phyloP scores from a whole-genome alignment of 768 basidiomycete genomes.

The Trametes punicea region DNA sequence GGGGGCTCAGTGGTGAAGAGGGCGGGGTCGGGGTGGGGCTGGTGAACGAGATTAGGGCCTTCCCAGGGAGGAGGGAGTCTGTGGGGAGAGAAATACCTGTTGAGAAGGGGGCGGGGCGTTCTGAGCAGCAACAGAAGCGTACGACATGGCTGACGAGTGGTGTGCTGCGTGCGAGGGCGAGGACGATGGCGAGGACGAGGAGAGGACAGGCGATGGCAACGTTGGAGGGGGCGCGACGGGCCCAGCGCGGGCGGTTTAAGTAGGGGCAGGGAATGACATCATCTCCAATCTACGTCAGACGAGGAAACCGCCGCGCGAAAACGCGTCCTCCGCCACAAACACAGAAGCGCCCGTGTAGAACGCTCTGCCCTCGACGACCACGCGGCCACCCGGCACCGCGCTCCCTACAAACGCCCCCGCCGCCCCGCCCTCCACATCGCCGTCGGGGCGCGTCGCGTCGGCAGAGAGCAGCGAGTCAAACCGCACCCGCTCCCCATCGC shows the following conservation, averaged over 20 bases:
- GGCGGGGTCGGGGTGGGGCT: slow-evolving; percentile 64
- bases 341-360: slow-evolving; percentile 32
- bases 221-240: slow-evolving; percentile 1
- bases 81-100: slow-evolving; percentile 34
- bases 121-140: slow-evolving; percentile 62
- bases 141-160: slow-evolving; percentile 51
- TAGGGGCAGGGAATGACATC: slow-evolving; percentile 24
- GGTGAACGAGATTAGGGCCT: slow-evolving; percentile 17
- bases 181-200: neutral
- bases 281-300: slow-evolving; percentile 21
- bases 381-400: slow-evolving; percentile 15
- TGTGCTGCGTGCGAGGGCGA: neutral
- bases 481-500: slow-evolving; percentile 28
- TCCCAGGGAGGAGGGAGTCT: slow-evolving; percentile 2
- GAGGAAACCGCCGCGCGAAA: slow-evolving; percentile 16
- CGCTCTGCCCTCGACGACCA: slow-evolving; percentile 32
- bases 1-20: slow-evolving; percentile 46
- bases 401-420: slow-evolving; percentile 19
- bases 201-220: neutral
- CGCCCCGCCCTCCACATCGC: slow-evolving; percentile 1
- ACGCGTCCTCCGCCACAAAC: slow-evolving; percentile 21
- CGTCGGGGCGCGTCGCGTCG: neutral
- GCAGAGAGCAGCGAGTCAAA: slow-evolving; percentile 37
- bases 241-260: slow-evolving; percentile 14
- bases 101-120: slow-evolving; percentile 49